phyloP scores from a whole-genome alignment of 768 basidiomycete genomes.

The Boletus subcaerulescens region DNA sequence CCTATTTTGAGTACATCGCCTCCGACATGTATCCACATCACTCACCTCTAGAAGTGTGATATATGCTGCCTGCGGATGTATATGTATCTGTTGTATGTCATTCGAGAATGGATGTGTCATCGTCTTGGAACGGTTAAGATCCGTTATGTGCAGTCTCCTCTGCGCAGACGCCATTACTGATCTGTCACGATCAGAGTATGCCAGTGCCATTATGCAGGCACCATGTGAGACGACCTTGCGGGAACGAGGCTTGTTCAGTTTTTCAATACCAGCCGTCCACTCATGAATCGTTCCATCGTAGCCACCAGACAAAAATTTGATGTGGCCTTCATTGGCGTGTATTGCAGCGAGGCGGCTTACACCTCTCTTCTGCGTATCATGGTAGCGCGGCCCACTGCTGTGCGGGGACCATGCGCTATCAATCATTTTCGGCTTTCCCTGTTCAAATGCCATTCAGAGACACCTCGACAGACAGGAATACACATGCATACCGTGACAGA shows the following conservation, averaged over 20 bases:
- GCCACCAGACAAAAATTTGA: slow-evolving; percentile 48
- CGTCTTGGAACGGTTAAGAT: slow-evolving; percentile 36
- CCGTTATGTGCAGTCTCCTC: slow-evolving; percentile 33
- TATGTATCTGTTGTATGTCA: slow-evolving; percentile 43
- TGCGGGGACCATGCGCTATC: slow-evolving; percentile 35
- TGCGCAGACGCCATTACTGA: slow-evolving; percentile 38
- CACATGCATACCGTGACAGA: slow-evolving; percentile 32
- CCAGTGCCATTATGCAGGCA: slow-evolving; percentile 36
- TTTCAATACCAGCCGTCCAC: slow-evolving; percentile 34
- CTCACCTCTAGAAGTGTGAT: slow-evolving; percentile 49
- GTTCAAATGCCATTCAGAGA: slow-evolving; percentile 26
- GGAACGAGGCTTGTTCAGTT: slow-evolving; percentile 22
- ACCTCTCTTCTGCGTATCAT: slow-evolving; percentile 28
- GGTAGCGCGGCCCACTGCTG: slow-evolving; percentile 24
- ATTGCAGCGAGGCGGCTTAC: slow-evolving; percentile 44
- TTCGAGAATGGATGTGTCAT: slow-evolving; percentile 36
- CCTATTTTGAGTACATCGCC: slow-evolving; percentile 9
- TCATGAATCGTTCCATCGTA: slow-evolving; percentile 43
- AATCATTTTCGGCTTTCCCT: slow-evolving; percentile 30
- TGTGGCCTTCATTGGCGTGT: slow-evolving; percentile 25
- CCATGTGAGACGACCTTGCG: slow-evolving; percentile 31
- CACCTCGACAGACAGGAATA: slow-evolving; percentile 23
- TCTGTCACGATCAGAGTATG: slow-evolving; percentile 34
- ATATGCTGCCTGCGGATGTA: slow-evolving; percentile 41
- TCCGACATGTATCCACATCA: slow-evolving; percentile 13